These are phyloP conservation scores for Aphanomyces euteiches DNA, from an alignment of 352 stramenopile genomes.

Conservation along the genomic window DNA sequence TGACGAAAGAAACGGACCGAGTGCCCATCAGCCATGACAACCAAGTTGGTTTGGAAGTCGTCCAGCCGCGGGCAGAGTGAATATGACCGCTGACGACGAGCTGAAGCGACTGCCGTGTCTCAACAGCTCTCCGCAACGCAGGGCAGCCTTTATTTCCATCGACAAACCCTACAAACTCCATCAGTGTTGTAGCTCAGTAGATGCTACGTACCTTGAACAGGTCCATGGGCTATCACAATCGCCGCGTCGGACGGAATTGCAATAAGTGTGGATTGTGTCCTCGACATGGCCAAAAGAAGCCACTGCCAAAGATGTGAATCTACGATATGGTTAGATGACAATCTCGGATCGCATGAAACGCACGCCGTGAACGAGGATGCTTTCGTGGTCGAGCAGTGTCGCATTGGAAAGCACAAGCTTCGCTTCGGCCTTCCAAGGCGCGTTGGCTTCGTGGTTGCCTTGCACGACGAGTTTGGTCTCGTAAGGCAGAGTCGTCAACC, in stretches of 20 bases:
- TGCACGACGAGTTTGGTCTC: constrained; percentile 69
- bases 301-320: not conserved
- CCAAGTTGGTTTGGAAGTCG: not conserved
- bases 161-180: not conserved
- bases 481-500: constrained; percentile 66
- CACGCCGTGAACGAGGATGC: constrained; percentile 58
- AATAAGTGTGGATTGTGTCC: not conserved
- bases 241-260: not conserved
- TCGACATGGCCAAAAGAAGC: not conserved
- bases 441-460: constrained; percentile 72
- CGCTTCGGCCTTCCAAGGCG: constrained; percentile 32
- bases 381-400: constrained; percentile 71
- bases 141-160: not conserved
- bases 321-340: not conserved
- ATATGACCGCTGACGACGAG: not conserved
- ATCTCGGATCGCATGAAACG: constrained; percentile 43
- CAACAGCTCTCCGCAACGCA: not conserved
- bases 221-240: not conserved
- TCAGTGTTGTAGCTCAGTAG: no score
- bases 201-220: not conserved
- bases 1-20: not conserved
- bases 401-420: constrained; percentile 50
- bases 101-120: not conserved
- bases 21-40: not conserved
- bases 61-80: not conserved